These are phyloP conservation scores for Fraxinus nigra DNA, from an alignment of 305 asterid genomes.

Conservation along the genomic window DNA sequence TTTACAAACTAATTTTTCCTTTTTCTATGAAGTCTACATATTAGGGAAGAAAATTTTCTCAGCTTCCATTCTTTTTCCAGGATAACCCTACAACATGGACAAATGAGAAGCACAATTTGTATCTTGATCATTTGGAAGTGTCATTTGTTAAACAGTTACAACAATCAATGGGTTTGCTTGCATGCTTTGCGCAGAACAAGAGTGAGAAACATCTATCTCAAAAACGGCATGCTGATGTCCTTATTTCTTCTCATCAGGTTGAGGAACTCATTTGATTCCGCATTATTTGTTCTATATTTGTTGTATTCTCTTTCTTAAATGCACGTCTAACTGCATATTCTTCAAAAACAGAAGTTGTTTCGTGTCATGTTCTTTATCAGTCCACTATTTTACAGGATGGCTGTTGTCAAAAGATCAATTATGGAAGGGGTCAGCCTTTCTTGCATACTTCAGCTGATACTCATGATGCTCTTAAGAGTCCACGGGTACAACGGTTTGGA, in stretches of 20 bases:
- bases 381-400: slow-evolving; percentile 32
- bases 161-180: slow-evolving; percentile 36
- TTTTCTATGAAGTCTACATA: background rate
- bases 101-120: slow-evolving; percentile 55
- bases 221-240: slow-evolving; percentile 22
- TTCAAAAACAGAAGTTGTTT: slow-evolving; percentile 1
- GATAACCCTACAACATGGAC: slow-evolving; percentile 48
- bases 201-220: slow-evolving; percentile 21
- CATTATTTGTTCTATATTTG: background rate
- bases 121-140: slow-evolving; percentile 64
- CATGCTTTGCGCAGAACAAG: slow-evolving; percentile 35
- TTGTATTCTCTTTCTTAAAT: background rate
- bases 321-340: slow-evolving; percentile 10
- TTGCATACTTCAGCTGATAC: background rate
- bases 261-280: background rate
- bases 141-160: slow-evolving; percentile 59
- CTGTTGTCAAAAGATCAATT: background rate
- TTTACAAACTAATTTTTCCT: background rate
- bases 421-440: background rate
- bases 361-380: slow-evolving; percentile 24
- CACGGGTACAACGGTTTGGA: background rate
- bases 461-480: background rate
- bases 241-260: slow-evolving; percentile 50
- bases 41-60: background rate
- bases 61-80: background rate